Conservation (phyloP, 345 rosid genomes). For the Syzygium jambos region DNA sequence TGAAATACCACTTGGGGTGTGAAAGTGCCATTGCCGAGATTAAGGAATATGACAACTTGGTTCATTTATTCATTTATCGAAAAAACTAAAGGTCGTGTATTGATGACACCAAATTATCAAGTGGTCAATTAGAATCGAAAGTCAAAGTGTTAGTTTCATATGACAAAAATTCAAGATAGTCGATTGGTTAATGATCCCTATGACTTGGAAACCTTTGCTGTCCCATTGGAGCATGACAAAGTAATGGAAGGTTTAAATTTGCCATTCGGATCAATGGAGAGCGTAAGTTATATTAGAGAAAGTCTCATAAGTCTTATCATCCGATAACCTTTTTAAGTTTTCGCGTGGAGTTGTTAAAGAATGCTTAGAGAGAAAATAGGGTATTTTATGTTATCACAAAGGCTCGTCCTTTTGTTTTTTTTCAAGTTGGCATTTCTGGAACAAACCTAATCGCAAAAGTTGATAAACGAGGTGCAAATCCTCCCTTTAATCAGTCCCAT, state of each 20-base stretch:
- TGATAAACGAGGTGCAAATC: background rate
- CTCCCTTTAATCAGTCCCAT: background rate
- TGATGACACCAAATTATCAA: background rate
- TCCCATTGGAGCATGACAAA: background rate
- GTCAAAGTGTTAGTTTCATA: background rate
- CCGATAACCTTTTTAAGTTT: background rate
- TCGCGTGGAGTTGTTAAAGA: background rate
- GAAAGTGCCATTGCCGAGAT: background rate
- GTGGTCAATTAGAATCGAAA: background rate
- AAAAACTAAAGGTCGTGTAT: background rate
- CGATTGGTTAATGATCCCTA: background rate
- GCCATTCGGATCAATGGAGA: background rate
- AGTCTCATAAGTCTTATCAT: background rate
- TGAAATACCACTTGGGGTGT: background rate
- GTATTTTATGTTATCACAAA: background rate
- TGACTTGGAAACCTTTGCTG: background rate
- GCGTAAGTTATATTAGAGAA: background rate
- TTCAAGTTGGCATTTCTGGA: background rate
- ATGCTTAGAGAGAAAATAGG: background rate
- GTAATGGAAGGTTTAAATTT: background rate
- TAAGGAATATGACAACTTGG: background rate
- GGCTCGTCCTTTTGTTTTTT: rapidly evolving
- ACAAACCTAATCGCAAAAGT: background rate
- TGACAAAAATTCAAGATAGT: background rate
- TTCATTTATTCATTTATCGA: background rate